Conservation (phyloP, 371 early-diverging fungal species). For the Rhizomucor miehei region DNA sequence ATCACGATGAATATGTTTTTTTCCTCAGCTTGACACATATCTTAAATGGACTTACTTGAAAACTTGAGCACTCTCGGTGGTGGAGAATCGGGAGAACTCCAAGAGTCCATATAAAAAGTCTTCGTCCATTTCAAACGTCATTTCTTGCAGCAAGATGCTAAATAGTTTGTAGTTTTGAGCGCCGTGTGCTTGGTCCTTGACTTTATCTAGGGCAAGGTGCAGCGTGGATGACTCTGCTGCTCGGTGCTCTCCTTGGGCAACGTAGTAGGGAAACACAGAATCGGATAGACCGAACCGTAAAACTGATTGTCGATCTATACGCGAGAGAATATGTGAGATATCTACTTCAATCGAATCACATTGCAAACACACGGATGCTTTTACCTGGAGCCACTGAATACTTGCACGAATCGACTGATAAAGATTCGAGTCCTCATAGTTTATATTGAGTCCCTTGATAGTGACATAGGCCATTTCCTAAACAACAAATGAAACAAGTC, state of each 20-base stretch:
- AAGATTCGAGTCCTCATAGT: conserved; percentile 64
- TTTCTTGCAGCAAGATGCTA: conserved; percentile 79
- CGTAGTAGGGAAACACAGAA: conserved; percentile 81
- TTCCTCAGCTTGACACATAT: too few species aligned
- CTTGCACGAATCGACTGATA: conserved; percentile 61
- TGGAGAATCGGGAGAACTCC: conserved; percentile 71
- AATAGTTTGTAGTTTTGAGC: conserved; percentile 82
- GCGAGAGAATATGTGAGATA: neutral
- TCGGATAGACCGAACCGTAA: conserved; percentile 70
- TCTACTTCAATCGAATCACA: neutral
- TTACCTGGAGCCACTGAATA: conserved; percentile 74
- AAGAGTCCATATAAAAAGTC: conserved; percentile 73
- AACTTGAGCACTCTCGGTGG: conserved; percentile 17
- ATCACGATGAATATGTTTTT: neutral
- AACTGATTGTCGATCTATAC: conserved; percentile 84
- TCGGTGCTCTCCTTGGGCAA: conserved; percentile 56
- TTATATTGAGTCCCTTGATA: conserved; percentile 62
- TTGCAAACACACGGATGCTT: neutral
- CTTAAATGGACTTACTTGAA: conserved; percentile 26
- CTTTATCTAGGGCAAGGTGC: conserved; percentile 56
- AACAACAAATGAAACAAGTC: neutral
- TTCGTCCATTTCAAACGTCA: conserved; percentile 86
- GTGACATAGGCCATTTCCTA: conserved; percentile 80
- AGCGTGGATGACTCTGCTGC: conserved; percentile 48
- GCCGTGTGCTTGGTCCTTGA: conserved; percentile 81